Base-by-base conservation (phyloP, 106 monocot species). In the Xerophyta viscosa region DNA sequence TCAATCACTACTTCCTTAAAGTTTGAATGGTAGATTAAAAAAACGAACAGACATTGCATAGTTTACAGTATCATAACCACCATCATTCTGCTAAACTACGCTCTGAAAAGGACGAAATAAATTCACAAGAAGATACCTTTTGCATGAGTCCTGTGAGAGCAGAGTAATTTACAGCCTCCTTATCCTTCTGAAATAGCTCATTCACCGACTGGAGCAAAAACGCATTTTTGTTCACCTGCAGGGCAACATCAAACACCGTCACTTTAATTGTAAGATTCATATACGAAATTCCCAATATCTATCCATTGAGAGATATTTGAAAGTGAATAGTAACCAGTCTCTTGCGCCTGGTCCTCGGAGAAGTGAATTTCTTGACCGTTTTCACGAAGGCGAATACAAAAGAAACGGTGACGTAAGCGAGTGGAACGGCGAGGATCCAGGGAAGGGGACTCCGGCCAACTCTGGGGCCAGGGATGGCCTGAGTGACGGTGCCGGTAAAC, bases 401-500 rank as follows among this genome's bases (percentile, higher is more conserved):
- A 2, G 96, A 53, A 1, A 90, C 8, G 2, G 89, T 82, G 1
- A 82, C 54, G 23, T 86, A 98, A 1, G 96, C 82, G 33, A 90
- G 49, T 5, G 96, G 89, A 44, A 89, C 69, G 0, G 82, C 89
- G 9, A 98, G 71, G 23, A 98, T 48, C 89, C 89, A 98, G 4
- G 96, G 96, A 2, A 98, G 46, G 14, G 73, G 59, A 67, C 89
- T 98, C 45, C 61, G 71, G 22, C 79, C 96, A 14, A 98, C 69
- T 5, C 89, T 53, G 2, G 96, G 96, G 8, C 96, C 96, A 2
- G 96, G 96, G 15, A 98, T 66, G 29, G 96, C 86, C 45, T 98
- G 81, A 24, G 86, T 74, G 24, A 98, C 96, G 13, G 81, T 98
- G 11, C 96, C 96, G 27, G 89, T 89, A 81, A 89, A 98, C 85